These are phyloP conservation scores for Hyaloscypha variabilis DNA, from an alignment of 495 filamentous ascomycete species.

Conservation along the genomic window DNA sequence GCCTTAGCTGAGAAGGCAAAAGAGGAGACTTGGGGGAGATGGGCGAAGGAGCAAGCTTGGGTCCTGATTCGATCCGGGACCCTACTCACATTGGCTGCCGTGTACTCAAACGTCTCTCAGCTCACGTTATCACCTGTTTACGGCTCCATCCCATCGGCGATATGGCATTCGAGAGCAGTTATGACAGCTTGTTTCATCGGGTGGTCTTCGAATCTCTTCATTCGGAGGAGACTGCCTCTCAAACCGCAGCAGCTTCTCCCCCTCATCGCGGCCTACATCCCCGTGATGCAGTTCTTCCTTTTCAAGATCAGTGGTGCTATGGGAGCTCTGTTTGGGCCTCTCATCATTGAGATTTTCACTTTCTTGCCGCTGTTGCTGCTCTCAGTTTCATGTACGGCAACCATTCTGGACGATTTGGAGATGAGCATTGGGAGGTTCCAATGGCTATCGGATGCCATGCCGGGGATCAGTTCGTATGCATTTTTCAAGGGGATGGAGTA, in stretches of 20 bases:
- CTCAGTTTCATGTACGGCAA: conserved; percentile 65
- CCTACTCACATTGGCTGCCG: conserved; percentile 68
- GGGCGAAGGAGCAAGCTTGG: conserved; percentile 27
- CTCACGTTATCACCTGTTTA: conserved; percentile 82
- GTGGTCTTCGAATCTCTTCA: conserved; percentile 58
- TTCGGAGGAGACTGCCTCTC: conserved; percentile 42
- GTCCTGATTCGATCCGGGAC: conserved; percentile 38
- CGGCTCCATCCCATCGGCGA: conserved; percentile 72
- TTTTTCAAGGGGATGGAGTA: conserved; percentile 64
- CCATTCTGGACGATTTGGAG: conserved; percentile 60
- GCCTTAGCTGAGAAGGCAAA: conserved; percentile 52
- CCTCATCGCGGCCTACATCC: conserved; percentile 72
- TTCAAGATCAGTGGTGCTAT: conserved; percentile 63
- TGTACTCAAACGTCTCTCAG: conserved; percentile 74
- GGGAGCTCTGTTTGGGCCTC: conserved; percentile 70
- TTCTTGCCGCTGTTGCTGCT: conserved; percentile 74
- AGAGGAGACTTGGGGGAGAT: conserved; percentile 42
- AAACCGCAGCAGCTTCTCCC: conserved; percentile 56
- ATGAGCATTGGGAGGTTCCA: conserved; percentile 51
- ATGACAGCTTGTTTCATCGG: conserved; percentile 63
- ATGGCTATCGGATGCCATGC: conserved; percentile 55
- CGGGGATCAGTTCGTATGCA: conserved; percentile 62
- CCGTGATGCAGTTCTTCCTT: conserved; percentile 68
- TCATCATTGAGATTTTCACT: conserved; percentile 71
- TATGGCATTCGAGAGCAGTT: conserved; percentile 70